Percentiles rank a stretch among this genome's conserved stretches.
Evolutionary conservation across 1,139 yeast species (phyloP).

Genomic region (Saccharomycopsis crataegensis): DNA sequence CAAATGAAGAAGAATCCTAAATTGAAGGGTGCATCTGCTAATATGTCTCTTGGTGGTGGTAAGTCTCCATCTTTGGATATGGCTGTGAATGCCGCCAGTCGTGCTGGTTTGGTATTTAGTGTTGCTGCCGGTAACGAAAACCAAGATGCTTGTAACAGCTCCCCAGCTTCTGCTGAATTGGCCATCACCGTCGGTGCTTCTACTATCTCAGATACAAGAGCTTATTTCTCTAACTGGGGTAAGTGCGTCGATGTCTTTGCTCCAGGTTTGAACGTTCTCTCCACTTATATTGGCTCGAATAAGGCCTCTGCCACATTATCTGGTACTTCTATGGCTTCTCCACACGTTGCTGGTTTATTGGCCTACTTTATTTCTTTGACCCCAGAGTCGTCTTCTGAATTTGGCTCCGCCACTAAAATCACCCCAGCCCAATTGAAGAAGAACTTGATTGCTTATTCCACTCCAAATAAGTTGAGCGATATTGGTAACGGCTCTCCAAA

Average conservation of each 20-base stretch:
- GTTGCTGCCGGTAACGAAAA: conserved; percentile 89
- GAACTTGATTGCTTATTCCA: conserved; percentile 74
- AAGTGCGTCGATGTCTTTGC: conserved; percentile 80
- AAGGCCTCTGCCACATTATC: conserved; percentile 83
- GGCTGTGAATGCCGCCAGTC: conserved; percentile 80
- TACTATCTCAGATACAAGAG: conserved; percentile 65
- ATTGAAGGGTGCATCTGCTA: conserved; percentile 71
- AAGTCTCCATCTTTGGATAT: conserved; percentile 72
- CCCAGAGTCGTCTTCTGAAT: conserved; percentile 78
- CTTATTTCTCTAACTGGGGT: conserved; percentile 79
- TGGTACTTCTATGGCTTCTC: conserved; percentile 99
- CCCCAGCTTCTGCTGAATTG: conserved; percentile 73
- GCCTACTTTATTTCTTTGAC: conserved; percentile 87
- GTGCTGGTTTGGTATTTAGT: conserved; percentile 74
- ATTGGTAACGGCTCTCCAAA: conserved; percentile 84
- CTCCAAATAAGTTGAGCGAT: conserved; percentile 59
- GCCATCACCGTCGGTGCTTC: conserved; percentile 83
- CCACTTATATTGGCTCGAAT: conserved; percentile 83
- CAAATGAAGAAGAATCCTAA: conserved; percentile 42
- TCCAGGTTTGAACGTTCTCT: conserved; percentile 73
- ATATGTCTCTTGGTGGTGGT: conserved; percentile 89
- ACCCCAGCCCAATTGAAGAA: conserved; percentile 86
- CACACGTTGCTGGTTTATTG: conserved; percentile 88
- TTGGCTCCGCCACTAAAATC: conserved; percentile 46
- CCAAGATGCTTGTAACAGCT: conserved; percentile 76